Percentiles rank a stretch among this genome's conserved stretches.
These are phyloP conservation scores for Saccharomycopsis capsularis DNA, from an alignment of 805 yeast species.

Conservation along the genomic window DNA sequence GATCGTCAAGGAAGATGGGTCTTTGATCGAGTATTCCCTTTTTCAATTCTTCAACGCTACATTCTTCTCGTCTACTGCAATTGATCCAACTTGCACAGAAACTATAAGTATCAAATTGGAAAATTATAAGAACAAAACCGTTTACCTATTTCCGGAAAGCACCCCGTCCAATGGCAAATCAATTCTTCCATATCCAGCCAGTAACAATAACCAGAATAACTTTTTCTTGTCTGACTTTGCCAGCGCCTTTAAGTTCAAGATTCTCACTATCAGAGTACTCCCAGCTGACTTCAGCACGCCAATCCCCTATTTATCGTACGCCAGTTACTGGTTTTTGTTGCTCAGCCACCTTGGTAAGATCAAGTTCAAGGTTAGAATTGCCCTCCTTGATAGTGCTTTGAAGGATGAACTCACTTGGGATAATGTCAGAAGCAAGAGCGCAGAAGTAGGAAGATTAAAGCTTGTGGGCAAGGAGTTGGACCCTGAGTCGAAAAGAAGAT, in stretches of 20 bases:
- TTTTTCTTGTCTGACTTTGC: neutral
- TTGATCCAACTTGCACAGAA: neutral
- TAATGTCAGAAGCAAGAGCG: slow-evolving; percentile 1
- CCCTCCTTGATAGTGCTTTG: neutral
- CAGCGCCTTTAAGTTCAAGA: slow-evolving; percentile 6
- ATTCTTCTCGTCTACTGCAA: neutral
- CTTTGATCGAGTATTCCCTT: neutral
- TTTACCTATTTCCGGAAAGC: slow-evolving; percentile 68
- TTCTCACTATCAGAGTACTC: slow-evolving; percentile 7
- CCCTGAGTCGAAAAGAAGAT: slow-evolving; percentile 1
- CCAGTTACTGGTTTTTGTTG: neutral
- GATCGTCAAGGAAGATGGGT: slow-evolving; percentile 15
- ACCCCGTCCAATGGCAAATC: slow-evolving; percentile 82
- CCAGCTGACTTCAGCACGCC: slow-evolving; percentile 18
- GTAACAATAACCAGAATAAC: neutral
- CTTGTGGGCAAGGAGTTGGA: slow-evolving; percentile 14
- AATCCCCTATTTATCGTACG: slow-evolving; percentile 2
- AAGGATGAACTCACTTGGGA: neutral
- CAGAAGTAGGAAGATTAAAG: slow-evolving; percentile 12
- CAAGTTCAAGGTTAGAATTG: slow-evolving; percentile 8
- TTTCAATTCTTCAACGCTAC: neutral
- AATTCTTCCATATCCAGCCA: slow-evolving; percentile 43
- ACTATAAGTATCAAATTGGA: slow-evolving; percentile 1
- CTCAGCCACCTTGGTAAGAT: neutral
- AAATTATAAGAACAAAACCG: slow-evolving; percentile 34